Percentiles rank a stretch among this genome's conserved stretches.
Conservation (phyloP, 2,329 filamentous ascomycete species). For the Pyrenochaeta sp. region DNA sequence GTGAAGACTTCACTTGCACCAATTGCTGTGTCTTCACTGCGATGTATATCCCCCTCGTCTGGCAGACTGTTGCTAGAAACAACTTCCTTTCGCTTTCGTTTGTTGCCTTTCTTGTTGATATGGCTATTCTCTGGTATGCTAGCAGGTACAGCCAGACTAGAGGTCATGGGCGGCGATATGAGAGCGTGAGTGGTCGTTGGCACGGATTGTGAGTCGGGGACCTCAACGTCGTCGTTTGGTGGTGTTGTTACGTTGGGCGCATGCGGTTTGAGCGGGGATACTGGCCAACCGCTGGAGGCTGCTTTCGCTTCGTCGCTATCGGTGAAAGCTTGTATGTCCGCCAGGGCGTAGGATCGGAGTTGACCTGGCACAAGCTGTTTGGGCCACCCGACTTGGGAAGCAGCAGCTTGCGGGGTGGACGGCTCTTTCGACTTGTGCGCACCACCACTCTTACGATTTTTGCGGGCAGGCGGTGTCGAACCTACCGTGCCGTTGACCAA, state of each 20-base stretch:
- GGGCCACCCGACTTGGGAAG: background rate
- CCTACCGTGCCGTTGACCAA: background rate
- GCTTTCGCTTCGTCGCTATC: background rate
- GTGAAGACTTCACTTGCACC: background rate
- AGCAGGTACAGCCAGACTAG: constrained; percentile 13
- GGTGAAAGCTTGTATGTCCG: background rate
- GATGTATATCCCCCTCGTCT: background rate
- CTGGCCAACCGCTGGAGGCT: background rate
- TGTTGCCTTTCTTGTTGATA: background rate
- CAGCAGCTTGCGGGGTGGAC: background rate
- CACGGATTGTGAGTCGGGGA: constrained; percentile 21
- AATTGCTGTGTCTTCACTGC: constrained; percentile 2
- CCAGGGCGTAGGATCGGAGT: constrained; percentile 1
- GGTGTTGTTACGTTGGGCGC: background rate
- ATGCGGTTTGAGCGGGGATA: background rate
- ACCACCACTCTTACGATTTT: constrained; percentile 5
- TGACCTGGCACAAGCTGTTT: background rate
- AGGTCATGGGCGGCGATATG: constrained; percentile 11
- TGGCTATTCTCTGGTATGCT: constrained; percentile 1
- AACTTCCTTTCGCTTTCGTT: constrained; percentile 5
- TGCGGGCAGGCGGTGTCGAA: background rate
- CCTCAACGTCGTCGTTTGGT: constrained; percentile 15
- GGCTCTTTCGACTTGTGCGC: background rate
- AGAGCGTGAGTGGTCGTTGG: background rate
- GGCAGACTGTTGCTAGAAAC: background rate